A percentile compares a stretch with the other conserved stretches of the same genome.
These are phyloP conservation scores for Nannizzia gypsea DNA, from an alignment of 2,329 filamentous ascomycete genomes.

Conservation along the genomic window DNA sequence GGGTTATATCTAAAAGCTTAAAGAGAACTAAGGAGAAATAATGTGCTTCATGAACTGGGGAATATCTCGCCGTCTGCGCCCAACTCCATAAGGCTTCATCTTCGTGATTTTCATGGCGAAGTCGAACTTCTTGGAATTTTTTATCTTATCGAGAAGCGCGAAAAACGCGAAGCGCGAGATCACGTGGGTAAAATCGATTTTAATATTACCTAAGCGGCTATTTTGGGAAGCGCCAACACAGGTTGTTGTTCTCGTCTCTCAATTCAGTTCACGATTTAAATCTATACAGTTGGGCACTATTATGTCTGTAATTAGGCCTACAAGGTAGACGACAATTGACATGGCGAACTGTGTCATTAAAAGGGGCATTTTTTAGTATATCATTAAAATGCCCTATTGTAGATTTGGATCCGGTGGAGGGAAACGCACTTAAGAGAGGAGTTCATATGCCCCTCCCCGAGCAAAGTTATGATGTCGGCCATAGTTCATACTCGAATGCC, in stretches of 20 bases:
- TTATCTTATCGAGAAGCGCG: neutral
- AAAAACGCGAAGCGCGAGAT: constrained; percentile 3
- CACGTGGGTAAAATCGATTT: neutral
- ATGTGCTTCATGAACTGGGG: neutral
- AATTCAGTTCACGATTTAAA: too few relatives aligned
- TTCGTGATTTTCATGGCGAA: neutral
- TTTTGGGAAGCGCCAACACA: neutral
- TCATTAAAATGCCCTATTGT: neutral
- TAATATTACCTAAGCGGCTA: neutral
- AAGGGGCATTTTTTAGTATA: neutral
- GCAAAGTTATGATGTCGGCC: neutral
- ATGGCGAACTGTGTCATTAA: neutral
- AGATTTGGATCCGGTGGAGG: neutral
- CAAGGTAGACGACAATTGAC: neutral
- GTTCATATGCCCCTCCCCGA: neutral
- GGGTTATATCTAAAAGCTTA: neutral
- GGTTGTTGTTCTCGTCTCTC: too few relatives aligned
- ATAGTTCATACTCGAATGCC: neutral
- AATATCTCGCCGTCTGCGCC: neutral
- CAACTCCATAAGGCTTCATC: neutral
- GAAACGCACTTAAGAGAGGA: neutral
- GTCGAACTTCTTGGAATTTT: neutral
- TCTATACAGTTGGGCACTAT: neutral
- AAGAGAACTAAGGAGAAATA: neutral
- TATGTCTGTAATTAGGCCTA: neutral